Conservation (phyloP, 1,284 basidiomycete species). For the Hypsizygus ulmarius region DNA sequence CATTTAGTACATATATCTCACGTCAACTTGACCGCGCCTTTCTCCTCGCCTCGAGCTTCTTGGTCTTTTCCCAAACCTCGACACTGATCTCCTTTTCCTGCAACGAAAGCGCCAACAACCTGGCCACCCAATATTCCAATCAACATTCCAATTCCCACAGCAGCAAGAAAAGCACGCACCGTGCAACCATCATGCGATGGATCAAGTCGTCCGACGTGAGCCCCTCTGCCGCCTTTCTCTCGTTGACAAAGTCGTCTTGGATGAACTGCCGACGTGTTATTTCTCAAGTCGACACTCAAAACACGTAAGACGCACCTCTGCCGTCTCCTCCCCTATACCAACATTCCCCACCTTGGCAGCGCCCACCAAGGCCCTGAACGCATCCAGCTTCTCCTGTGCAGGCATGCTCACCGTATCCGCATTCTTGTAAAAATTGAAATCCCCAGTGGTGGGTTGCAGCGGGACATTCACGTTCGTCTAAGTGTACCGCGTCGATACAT, state of each 20-base stretch:
- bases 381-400: slow-evolving; percentile 40
- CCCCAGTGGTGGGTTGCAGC: slow-evolving; percentile 30
- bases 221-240: slow-evolving; percentile 40
- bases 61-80: slow-evolving; percentile 47
- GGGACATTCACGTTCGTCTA: slow-evolving; percentile 58
- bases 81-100: slow-evolving; percentile 44
- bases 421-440: slow-evolving; percentile 46
- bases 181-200: slow-evolving; percentile 60
- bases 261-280: slow-evolving; percentile 49
- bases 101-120: slow-evolving; percentile 48
- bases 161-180: slow-evolving; percentile 38
- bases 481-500: too few species aligned
- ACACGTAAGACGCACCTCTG: slow-evolving; percentile 41
- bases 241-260: slow-evolving; percentile 69
- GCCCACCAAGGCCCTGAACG: slow-evolving; percentile 55
- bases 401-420: slow-evolving; percentile 44
- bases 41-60: slow-evolving; percentile 37
- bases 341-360: slow-evolving; percentile 53
- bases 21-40: slow-evolving; percentile 16
- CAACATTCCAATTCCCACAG: slow-evolving; percentile 1
- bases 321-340: slow-evolving; percentile 48
- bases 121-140: slow-evolving; percentile 25
- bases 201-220: slow-evolving; percentile 62
- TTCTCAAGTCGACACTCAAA: slow-evolving; percentile 2
- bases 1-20: neutral